Evolutionary conservation across 768 basidiomycete genomes (phyloP).

Genomic region (Cyclocybe aegerita): DNA sequence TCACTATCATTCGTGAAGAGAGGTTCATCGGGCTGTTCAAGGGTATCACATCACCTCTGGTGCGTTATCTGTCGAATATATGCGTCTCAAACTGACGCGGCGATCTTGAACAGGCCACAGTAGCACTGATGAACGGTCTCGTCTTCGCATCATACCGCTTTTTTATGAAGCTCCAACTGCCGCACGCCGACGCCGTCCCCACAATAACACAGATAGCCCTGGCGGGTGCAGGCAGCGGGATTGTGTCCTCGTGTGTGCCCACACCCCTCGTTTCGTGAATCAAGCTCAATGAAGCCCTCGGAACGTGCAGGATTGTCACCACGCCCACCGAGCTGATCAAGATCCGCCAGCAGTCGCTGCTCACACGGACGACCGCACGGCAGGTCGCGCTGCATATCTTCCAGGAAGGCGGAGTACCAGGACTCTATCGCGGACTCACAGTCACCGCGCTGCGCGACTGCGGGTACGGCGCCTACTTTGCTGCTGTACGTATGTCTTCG

Average conservation of each 20-base stretch:
- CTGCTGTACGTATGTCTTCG: conserved; percentile 59
- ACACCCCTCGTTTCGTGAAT: conserved; percentile 3
- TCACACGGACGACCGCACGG: conserved; percentile 45
- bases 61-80: conserved; percentile 29
- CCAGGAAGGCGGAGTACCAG: conserved; percentile 53
- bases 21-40: conserved; percentile 68
- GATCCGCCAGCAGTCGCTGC: conserved; percentile 72
- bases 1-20: conserved; percentile 71
- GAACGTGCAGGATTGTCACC: conserved; percentile 56
- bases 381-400: conserved; percentile 59
- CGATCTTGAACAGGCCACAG: conserved; percentile 47
- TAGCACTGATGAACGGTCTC: conserved; percentile 80
- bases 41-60: conserved; percentile 80
- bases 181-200: conserved; percentile 46
- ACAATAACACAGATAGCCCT: conserved; percentile 70
- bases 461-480: conserved; percentile 87
- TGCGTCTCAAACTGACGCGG: neutral
- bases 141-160: conserved; percentile 86
- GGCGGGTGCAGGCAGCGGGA: conserved; percentile 79
- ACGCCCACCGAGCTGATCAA: conserved; percentile 88
- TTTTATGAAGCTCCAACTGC: conserved; percentile 67
- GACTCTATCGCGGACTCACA: conserved; percentile 75
- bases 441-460: conserved; percentile 76
- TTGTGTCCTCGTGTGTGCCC: conserved; percentile 71
- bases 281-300: neutral